Conservation (phyloP, 352 stramenopile species). For the Phytopythium helicoides region DNA sequence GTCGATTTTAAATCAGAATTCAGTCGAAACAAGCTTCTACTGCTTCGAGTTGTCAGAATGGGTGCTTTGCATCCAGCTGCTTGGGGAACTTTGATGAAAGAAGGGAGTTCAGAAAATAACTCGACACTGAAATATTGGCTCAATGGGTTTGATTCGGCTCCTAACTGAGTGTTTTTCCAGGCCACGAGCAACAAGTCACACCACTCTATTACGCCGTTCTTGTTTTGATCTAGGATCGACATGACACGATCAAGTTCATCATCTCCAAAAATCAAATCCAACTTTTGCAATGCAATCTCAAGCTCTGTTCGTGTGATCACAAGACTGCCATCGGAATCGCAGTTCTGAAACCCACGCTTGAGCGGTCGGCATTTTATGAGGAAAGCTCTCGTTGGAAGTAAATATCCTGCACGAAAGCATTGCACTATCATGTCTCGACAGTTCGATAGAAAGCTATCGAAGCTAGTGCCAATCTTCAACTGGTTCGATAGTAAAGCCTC, state of each 20-base stretch:
- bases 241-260: conserved; percentile 27
- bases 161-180: conserved; percentile 28
- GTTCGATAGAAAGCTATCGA: conserved; percentile 19
- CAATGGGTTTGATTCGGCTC: conserved; percentile 2
- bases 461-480: conserved; percentile 9
- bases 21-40: neutral
- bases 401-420: conserved; percentile 9
- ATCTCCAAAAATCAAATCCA: conserved; percentile 31
- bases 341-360: conserved; percentile 43
- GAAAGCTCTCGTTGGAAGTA: conserved; percentile 26
- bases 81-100: conserved; percentile 26
- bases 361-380: conserved; percentile 34
- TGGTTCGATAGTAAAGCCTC: too few species aligned
- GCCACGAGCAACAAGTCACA: conserved; percentile 40
- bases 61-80: conserved; percentile 5
- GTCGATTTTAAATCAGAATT: neutral
- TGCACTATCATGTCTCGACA: conserved; percentile 16
- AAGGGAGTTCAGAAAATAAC: conserved; percentile 38
- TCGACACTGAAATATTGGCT: conserved; percentile 37
- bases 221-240: conserved; percentile 31
- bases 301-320: conserved; percentile 35
- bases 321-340: conserved; percentile 32
- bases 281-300: conserved; percentile 57
- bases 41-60: neutral
- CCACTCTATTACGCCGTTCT: conserved; percentile 37